A percentile compares a stretch with the other conserved stretches of the same genome.
Evolutionary conservation across 1,284 basidiomycete genomes (phyloP).

Genomic region (Pseudozyma tsukubaensis): DNA sequence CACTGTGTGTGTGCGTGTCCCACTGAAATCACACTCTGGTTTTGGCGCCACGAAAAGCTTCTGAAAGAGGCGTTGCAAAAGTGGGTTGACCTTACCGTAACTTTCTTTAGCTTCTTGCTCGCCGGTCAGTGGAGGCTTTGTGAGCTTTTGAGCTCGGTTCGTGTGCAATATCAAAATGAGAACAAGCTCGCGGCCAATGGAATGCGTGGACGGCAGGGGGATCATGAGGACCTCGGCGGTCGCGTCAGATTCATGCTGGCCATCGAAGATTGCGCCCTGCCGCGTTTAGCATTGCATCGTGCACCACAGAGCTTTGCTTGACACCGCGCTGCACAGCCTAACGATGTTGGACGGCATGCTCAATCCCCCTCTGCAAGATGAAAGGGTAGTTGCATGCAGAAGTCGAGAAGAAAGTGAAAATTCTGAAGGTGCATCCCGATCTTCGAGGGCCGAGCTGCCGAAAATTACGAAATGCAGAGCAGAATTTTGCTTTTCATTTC

Average conservation of each 20-base stretch:
- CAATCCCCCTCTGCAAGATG: too few relatives aligned
- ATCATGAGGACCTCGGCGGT: conserved; percentile 1
- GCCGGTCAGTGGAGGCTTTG: too few relatives aligned
- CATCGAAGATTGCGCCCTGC: neutral
- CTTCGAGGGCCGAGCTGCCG: neutral
- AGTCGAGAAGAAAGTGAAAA: too few relatives aligned
- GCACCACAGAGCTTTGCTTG: too few relatives aligned
- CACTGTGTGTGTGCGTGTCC: conserved; percentile 1
- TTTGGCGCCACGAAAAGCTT: conserved; percentile 6
- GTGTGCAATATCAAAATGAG: neutral
- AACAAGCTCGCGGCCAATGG: too few relatives aligned
- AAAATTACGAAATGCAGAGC: neutral
- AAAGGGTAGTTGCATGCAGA: too few relatives aligned
- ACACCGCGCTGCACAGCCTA: too few relatives aligned
- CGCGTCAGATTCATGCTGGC: conserved; percentile 7
- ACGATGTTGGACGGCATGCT: too few relatives aligned
- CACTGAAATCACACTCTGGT: neutral
- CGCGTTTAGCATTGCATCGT: neutral
- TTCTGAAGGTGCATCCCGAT: conserved; percentile 5
- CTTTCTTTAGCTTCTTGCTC: neutral
- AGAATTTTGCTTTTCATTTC: too few relatives aligned
- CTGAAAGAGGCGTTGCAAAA: conserved; percentile 3
- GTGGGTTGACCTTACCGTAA: conserved; percentile 10
- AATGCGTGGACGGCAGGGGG: neutral
- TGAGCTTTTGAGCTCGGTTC: neutral